A percentile compares a stretch with the other conserved stretches of the same genome.
Conservation (phyloP, 2,329 filamentous ascomycete species). For the Verticillium albo-atrum region DNA sequence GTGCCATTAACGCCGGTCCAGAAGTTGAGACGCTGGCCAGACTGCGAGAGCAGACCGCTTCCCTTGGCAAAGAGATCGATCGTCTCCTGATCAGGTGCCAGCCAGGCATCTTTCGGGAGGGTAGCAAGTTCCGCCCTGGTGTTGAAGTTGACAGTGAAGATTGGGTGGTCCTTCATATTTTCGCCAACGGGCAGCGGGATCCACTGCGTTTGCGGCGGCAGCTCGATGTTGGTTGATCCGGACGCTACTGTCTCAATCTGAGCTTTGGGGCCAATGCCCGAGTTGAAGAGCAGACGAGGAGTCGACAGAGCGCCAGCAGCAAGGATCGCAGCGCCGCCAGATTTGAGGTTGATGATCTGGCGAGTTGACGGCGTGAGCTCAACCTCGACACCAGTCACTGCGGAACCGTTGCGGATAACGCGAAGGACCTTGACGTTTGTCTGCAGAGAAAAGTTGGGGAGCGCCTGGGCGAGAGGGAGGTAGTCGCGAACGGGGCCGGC, state of each 20-base stretch:
- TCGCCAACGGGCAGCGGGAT: slow-evolving; percentile 36
- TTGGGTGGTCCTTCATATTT: slow-evolving; percentile 28
- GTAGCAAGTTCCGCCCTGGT: slow-evolving; percentile 16
- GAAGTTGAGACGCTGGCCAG: slow-evolving; percentile 40
- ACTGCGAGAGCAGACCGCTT: slow-evolving; percentile 36
- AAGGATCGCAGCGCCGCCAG: slow-evolving; percentile 23
- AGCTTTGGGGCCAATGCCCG: slow-evolving; percentile 45
- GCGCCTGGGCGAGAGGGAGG: slow-evolving; percentile 26
- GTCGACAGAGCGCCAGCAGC: slow-evolving; percentile 46
- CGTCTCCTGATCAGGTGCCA: slow-evolving; percentile 18
- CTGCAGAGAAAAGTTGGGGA: slow-evolving; percentile 30
- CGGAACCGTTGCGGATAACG: slow-evolving; percentile 16
- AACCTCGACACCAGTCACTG: slow-evolving; percentile 27
- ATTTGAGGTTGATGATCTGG: slow-evolving; percentile 12
- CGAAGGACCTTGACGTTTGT: slow-evolving; percentile 14
- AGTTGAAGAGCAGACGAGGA: slow-evolving; percentile 52
- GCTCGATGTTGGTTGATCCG: slow-evolving; percentile 27
- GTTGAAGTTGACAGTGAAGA: slow-evolving; percentile 20
- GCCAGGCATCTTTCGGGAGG: slow-evolving; percentile 3
- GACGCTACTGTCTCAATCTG: slow-evolving; percentile 41
- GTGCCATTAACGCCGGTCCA: slow-evolving; percentile 38
- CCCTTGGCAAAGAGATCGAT: slow-evolving; percentile 28
- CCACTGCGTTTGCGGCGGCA: slow-evolving; percentile 17
- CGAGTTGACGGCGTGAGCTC: slow-evolving; percentile 6
- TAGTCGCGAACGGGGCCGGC: slow-evolving; percentile 26